Evolutionary conservation across 164 flowering plant genomes (phyloP), one percentile per base, ranked within the genome.

Genomic region (Magnolia sinica): DNA sequence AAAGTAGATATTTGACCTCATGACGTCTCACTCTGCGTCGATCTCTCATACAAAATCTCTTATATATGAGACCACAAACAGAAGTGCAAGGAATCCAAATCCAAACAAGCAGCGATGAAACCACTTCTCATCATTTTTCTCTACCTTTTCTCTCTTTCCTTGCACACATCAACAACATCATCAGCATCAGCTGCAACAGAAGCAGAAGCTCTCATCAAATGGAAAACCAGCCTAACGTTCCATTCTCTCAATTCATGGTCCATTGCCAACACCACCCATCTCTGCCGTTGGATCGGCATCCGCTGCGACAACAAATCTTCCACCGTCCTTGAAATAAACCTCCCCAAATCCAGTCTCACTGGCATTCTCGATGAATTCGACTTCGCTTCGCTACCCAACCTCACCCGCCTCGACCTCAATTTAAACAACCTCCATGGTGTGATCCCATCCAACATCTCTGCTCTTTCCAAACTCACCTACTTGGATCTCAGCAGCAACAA

Each of bases 241-340:
- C 11, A 64, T 1, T 50, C 73, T 63, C 81, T 83, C 77, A 58
- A 37, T 69, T 87, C 86, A 7, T 88, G 91, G 91, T 71, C 82
- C 4, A 65, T 70, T 49, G 68, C 77, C 77, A 82, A 78, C 74
- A 31, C 59, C 64, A 24, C 52, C 22, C 79, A 79, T 81, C 82
- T 77, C 64, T 85, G 89, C 83, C 79, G 72, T 9, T 88, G 89
- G 89, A 77, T 80, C 3, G 87, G 87, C 14, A 82, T 88, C 27
- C 10, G 1, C 20, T 88, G 91, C 78, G 76, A 83, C 71, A 27
- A 8, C 16, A 73, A 52, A 1, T 72, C 76, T 19, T 29, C 20
- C 0, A 19, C 68, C 27, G 71, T 86, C 50, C 8, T 81, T 1
- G 67, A 59, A 31, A 75, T 88, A 29, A 73, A 73, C 66, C 79